Evolutionary conservation across 2,329 filamentous ascomycete species (phyloP).

Genomic region (Neobulgaria alba): DNA sequence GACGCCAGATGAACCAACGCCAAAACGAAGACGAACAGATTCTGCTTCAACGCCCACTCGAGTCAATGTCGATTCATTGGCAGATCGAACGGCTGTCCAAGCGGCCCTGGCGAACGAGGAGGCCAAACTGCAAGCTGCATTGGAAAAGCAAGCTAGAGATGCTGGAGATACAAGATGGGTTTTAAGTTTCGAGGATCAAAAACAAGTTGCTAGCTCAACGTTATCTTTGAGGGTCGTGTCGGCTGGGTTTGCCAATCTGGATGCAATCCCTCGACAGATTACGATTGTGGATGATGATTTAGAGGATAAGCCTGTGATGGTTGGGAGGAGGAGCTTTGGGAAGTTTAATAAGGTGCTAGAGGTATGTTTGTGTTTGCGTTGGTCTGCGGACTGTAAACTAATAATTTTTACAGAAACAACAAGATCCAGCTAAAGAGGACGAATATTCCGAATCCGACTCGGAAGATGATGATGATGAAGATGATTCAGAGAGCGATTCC

Average conservation of each 20-base stretch:
- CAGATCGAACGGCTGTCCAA: constrained; percentile 52
- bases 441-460: constrained; percentile 29
- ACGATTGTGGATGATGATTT: constrained; percentile 20
- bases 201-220: constrained; percentile 25
- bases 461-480: constrained; percentile 25
- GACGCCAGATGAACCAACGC: constrained; percentile 41
- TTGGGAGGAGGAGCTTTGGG: constrained; percentile 41
- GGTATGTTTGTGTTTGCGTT: constrained; percentile 14
- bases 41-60: constrained; percentile 28
- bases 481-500: constrained; percentile 23
- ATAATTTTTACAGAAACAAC: constrained; percentile 29
- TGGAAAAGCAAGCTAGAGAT: constrained; percentile 53
- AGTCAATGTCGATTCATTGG: constrained; percentile 34
- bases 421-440: constrained; percentile 27
- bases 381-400: no score
- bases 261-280: constrained; percentile 24
- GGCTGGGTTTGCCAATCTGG: constrained; percentile 46
- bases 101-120: constrained; percentile 60
- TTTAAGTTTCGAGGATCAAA: constrained; percentile 44
- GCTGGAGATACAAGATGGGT: constrained; percentile 70
- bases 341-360: constrained; percentile 35
- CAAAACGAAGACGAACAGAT: constrained; percentile 55
- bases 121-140: constrained; percentile 49
- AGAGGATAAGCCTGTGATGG: constrained; percentile 27
- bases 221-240: constrained; percentile 49